phyloP scores from a whole-genome alignment of 2,329 filamentous ascomycete genomes.

The Xylariaceae sp. region DNA sequence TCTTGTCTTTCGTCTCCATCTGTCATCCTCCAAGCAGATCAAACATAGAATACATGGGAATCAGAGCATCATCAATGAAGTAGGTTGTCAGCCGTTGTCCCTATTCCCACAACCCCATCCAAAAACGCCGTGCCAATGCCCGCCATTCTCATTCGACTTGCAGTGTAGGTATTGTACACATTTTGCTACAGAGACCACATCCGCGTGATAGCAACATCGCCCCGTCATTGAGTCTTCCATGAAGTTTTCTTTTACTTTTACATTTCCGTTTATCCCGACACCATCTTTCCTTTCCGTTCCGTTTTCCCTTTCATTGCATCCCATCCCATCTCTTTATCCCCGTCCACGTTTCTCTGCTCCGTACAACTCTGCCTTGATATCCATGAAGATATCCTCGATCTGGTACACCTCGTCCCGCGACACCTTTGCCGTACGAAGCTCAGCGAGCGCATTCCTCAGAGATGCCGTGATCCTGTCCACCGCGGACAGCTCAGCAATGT shows the following conservation, averaged over 20 bases:
- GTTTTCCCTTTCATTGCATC: too few species aligned
- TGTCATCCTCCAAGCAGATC: too few species aligned
- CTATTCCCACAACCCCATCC: neutral
- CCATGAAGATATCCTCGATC: constrained; percentile 74
- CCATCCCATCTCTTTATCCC: neutral
- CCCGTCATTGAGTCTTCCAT: neutral
- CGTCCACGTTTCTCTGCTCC: constrained; percentile 59
- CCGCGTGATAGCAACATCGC: neutral
- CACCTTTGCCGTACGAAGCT: constrained; percentile 55
- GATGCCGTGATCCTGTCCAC: constrained; percentile 48
- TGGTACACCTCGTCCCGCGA: constrained; percentile 61
- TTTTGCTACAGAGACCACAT: neutral
- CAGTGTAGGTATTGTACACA: neutral
- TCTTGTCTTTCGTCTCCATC: too few species aligned
- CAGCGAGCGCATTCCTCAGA: constrained; percentile 52
- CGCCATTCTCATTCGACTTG: constrained; percentile 2
- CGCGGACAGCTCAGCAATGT: constrained; percentile 29
- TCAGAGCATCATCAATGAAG: too few species aligned
- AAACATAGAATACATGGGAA: too few species aligned
- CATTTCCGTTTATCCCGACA: too few species aligned
- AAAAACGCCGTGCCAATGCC: constrained; percentile 15
- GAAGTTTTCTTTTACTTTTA: neutral
- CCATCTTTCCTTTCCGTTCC: too few species aligned
- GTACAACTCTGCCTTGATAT: constrained; percentile 69
- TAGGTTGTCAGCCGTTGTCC: too few species aligned